Evolutionary conservation across 108 stramenopile species (phyloP).

Genomic region (Phaeodactylum tricornutum): DNA sequence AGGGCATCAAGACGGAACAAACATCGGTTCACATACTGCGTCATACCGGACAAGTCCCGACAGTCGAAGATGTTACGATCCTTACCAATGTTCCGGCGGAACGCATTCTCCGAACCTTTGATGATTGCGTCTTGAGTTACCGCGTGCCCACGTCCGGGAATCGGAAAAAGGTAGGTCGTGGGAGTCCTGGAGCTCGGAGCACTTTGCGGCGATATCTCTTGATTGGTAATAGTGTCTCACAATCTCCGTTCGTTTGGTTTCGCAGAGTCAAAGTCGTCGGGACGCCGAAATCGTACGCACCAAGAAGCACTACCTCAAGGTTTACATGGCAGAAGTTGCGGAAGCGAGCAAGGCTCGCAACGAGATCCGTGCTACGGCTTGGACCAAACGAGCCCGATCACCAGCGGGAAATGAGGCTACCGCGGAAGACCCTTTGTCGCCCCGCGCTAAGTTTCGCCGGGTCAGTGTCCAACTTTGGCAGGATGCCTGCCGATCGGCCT

Average conservation of each 20-base stretch:
- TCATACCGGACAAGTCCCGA: slow-evolving; percentile 10
- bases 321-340: slow-evolving; percentile 22
- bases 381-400: background rate
- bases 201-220: background rate
- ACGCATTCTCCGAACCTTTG: slow-evolving; percentile 27
- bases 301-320: slow-evolving; percentile 36
- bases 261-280: slow-evolving; percentile 23
- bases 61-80: slow-evolving; percentile 38
- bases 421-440: background rate
- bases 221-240: background rate
- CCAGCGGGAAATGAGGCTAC: no score
- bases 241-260: background rate
- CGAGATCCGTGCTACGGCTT: background rate
- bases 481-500: slow-evolving; percentile 31
- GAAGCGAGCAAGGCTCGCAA: background rate
- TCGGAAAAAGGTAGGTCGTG: slow-evolving; percentile 18
- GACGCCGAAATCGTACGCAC: slow-evolving; percentile 34
- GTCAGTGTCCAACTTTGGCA: slow-evolving; percentile 30
- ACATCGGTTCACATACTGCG: background rate
- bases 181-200: background rate
- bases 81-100: slow-evolving; percentile 19
- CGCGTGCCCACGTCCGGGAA: no score
- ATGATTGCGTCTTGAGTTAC: slow-evolving; percentile 24
- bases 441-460: slow-evolving; percentile 26
- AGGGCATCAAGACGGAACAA: background rate